Percentiles rank a stretch among this genome's conserved stretches.
Evolutionary conservation across 495 filamentous ascomycete species (phyloP).

Genomic region (Staphylotrichum longicolle): DNA sequence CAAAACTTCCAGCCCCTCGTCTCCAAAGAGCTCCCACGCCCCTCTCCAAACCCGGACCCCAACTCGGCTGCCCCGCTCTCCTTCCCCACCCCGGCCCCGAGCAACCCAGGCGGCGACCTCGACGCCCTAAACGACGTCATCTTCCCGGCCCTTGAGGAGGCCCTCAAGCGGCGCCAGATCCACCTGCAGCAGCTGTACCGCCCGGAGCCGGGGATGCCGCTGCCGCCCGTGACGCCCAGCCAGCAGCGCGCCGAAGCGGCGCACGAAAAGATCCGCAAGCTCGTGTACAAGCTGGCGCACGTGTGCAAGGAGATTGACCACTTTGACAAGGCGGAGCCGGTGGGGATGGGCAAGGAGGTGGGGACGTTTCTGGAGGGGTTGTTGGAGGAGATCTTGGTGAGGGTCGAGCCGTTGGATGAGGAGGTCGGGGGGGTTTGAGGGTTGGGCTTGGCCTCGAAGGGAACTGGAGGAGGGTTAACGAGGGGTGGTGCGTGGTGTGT

Average conservation of each 20-base stretch:
- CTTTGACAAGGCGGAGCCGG: constrained; percentile 75
- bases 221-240: constrained; percentile 43
- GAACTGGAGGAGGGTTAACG: no score
- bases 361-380: constrained; percentile 84
- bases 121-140: constrained; percentile 77
- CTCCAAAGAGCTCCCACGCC: constrained; percentile 30
- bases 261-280: constrained; percentile 75
- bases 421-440: constrained; percentile 41
- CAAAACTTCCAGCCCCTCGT: constrained; percentile 20
- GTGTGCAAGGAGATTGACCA: constrained; percentile 85
- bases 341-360: constrained; percentile 89
- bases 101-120: constrained; percentile 49
- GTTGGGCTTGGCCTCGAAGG: neutral
- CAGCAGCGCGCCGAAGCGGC: constrained; percentile 66
- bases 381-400: constrained; percentile 89
- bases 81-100: constrained; percentile 47
- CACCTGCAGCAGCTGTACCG: constrained; percentile 57
- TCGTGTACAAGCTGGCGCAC: constrained; percentile 71
- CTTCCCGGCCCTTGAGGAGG: constrained; percentile 84
- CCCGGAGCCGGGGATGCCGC: constrained; percentile 34
- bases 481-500: no score
- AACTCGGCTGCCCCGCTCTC: constrained; percentile 19
- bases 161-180: constrained; percentile 74
- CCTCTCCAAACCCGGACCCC: constrained; percentile 13
- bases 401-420: constrained; percentile 82